Conservation (phyloP, 345 rosid species). For the Atalantia buxifolia region DNA sequence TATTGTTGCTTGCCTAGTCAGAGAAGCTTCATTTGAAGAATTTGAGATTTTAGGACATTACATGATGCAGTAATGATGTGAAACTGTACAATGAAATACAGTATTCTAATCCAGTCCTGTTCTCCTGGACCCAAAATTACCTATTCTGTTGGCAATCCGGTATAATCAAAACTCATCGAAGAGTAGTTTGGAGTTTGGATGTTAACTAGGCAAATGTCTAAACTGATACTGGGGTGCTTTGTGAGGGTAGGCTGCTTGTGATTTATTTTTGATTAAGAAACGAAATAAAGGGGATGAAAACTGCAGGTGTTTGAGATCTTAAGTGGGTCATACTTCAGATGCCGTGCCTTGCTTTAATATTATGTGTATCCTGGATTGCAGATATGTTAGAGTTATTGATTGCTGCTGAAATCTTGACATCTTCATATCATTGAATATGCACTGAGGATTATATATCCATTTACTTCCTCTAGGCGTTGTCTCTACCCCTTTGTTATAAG, state of each 20-base stretch:
- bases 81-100: background rate
- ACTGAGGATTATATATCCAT: background rate
- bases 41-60: background rate
- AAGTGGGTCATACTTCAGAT: background rate
- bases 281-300: background rate
- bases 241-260: background rate
- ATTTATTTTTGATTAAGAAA: background rate
- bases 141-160: background rate
- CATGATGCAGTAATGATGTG: background rate
- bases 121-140: background rate
- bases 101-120: background rate
- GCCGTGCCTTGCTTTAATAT: background rate
- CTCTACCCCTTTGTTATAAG: slow-evolving; percentile 2
- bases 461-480: slow-evolving; percentile 11
- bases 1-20: background rate
- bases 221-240: background rate
- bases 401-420: slow-evolving; percentile 4
- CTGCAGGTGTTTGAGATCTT: background rate
- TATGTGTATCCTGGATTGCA: background rate
- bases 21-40: background rate
- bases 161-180: background rate
- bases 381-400: background rate
- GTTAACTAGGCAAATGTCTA: background rate
- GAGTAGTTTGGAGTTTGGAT: background rate
- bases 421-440: background rate